A percentile compares a stretch with the other conserved stretches of the same genome.
Conservation (phyloP, 2,329 filamentous ascomycete genomes). For the Acrocalymma vagum region DNA sequence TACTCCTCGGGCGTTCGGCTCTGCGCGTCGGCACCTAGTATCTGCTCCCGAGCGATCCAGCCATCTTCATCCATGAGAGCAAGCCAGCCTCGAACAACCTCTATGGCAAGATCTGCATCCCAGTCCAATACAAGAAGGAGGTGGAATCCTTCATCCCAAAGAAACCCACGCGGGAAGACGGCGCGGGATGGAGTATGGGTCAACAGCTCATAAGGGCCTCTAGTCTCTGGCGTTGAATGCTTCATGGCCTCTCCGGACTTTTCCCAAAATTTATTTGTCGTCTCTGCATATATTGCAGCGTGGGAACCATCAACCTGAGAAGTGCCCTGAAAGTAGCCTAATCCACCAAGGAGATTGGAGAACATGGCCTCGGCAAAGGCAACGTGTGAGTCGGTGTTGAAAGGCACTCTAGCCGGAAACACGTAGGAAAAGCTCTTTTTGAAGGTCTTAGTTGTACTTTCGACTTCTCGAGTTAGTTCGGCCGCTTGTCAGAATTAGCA, state of each 20-base stretch:
- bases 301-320: slow-evolving; percentile 87
- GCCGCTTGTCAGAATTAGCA: slow-evolving; percentile 48
- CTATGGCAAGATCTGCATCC: slow-evolving; percentile 84
- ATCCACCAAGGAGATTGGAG: slow-evolving; percentile 89
- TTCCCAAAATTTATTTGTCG: slow-evolving; percentile 92
- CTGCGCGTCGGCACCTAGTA: slow-evolving; percentile 85
- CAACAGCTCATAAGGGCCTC: slow-evolving; percentile 86
- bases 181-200: slow-evolving; percentile 88
- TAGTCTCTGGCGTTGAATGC: slow-evolving; percentile 71
- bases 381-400: slow-evolving; percentile 74
- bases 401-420: slow-evolving; percentile 77
- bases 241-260: slow-evolving; percentile 81
- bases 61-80: slow-evolving; percentile 93
- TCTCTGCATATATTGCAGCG: slow-evolving; percentile 89
- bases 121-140: slow-evolving; percentile 88
- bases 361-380: slow-evolving; percentile 85
- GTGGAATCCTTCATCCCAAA: slow-evolving; percentile 98
- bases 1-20: slow-evolving; percentile 92
- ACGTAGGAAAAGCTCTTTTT: slow-evolving; percentile 74
- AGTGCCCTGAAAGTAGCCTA: slow-evolving; percentile 91
- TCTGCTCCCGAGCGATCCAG: slow-evolving; percentile 96
- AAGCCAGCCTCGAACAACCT: slow-evolving; percentile 94
- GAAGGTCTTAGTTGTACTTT: slow-evolving; percentile 71
- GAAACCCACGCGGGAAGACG: slow-evolving; percentile 92
- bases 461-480: slow-evolving; percentile 73